Percentiles rank a stretch among this genome's conserved stretches.
phyloP scores from a whole-genome alignment of 202 grass and related monocot genomes.

The Elaeis oleifera region DNA sequence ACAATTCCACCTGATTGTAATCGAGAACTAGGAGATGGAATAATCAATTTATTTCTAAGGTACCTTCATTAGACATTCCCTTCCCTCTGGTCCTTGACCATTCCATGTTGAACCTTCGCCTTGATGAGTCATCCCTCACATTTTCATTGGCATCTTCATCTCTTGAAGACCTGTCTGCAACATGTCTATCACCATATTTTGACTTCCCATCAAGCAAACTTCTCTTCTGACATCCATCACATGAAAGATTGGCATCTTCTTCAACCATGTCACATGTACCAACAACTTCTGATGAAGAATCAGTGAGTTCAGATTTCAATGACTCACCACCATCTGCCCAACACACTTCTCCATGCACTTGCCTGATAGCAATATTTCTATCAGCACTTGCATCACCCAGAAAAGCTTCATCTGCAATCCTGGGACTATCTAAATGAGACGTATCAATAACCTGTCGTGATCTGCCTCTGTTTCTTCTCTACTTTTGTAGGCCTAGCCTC shows the following conservation, averaged over 20 bases:
- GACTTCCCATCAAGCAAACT: constrained; percentile 35
- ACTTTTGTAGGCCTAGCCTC: constrained; percentile 39
- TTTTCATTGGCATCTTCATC: constrained; percentile 39
- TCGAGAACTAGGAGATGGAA: constrained; percentile 48
- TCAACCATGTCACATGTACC: constrained; percentile 7
- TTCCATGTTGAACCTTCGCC: constrained; percentile 32
- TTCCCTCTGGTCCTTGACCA: constrained; percentile 46
- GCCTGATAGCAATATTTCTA: constrained; percentile 28
- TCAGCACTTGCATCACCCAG: constrained; percentile 31
- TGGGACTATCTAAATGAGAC: constrained; percentile 34
- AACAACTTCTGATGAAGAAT: constrained; percentile 35
- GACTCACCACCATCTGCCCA: constrained; percentile 17
- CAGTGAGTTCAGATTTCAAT: constrained; percentile 27
- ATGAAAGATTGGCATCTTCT: constrained; percentile 29
- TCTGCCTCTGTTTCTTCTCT: constrained; percentile 74
- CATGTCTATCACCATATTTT: constrained; percentile 26
- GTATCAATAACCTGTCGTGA: constrained; percentile 34
- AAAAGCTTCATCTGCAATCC: constrained; percentile 23
- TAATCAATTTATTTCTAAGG: constrained; percentile 45
- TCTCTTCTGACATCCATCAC: constrained; percentile 24
- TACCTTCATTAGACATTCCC: constrained; percentile 49
- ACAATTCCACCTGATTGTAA: constrained; percentile 26
- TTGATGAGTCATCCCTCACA: constrained; percentile 35
- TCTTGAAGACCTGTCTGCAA: constrained; percentile 14
- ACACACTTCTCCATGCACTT: constrained; percentile 18